Conservation (phyloP, 2,329 filamentous ascomycete species). For the Pyricularia sp. region DNA sequence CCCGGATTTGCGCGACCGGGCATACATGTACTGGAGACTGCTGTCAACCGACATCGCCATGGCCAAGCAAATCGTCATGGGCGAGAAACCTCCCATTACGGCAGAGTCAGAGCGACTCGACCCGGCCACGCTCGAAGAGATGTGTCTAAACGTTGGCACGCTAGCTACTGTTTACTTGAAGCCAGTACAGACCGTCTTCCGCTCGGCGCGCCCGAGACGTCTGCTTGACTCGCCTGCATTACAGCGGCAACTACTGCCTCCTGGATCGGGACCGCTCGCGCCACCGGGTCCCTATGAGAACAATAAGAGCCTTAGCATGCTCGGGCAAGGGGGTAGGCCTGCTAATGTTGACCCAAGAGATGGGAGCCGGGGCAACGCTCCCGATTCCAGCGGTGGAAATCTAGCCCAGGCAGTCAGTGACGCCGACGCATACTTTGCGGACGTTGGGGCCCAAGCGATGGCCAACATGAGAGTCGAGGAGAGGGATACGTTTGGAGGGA, state of each 20-base stretch:
- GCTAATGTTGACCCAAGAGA: constrained; percentile 38
- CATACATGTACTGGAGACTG: constrained; percentile 99
- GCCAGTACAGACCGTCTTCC: constrained; percentile 94
- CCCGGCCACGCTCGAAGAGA: constrained; percentile 83
- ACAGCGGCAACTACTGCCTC: constrained; percentile 60
- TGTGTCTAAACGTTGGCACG: constrained; percentile 93
- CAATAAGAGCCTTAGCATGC: constrained; percentile 51
- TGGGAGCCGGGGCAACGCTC: constrained; percentile 6
- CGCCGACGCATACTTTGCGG: constrained; percentile 83
- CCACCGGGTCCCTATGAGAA: constrained; percentile 32
- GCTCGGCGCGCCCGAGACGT: constrained; percentile 70
- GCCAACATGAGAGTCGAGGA: constrained; percentile 58
- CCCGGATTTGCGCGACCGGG: constrained; percentile 86
- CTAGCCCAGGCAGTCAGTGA: constrained; percentile 68
- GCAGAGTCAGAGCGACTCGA: constrained; percentile 94
- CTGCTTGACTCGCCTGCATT: constrained; percentile 78
- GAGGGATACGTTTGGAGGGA: constrained; percentile 53
- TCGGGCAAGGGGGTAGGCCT: constrained; percentile 43
- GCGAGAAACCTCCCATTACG: constrained; percentile 91
- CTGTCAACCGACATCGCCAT: constrained; percentile 84
- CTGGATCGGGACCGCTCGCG: constrained; percentile 18
- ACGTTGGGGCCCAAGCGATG: constrained; percentile 16
- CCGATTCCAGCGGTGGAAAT: constrained; percentile 24
- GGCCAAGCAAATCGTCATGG: constrained; percentile 88
- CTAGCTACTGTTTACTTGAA: constrained; percentile 96